Percentiles rank a stretch among this genome's conserved stretches.
These are phyloP conservation scores for Botrytis sinoallii DNA, from an alignment of 2,329 filamentous ascomycete species.

Conservation along the genomic window DNA sequence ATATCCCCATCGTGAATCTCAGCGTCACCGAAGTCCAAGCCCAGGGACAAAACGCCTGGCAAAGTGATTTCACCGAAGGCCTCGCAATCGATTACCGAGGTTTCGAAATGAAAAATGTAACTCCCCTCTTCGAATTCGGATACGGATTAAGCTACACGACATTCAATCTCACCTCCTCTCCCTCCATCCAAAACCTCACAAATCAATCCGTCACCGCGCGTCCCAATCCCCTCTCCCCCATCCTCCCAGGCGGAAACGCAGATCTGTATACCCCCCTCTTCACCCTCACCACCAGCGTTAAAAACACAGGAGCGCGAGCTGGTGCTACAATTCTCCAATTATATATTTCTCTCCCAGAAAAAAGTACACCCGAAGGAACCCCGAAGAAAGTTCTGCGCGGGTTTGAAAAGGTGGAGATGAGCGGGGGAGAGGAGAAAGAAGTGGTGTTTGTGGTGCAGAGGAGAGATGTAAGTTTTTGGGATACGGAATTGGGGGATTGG, in stretches of 20 bases:
- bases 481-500: slow-evolving; percentile 74
- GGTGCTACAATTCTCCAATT: slow-evolving; percentile 36
- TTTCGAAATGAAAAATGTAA: slow-evolving; percentile 58
- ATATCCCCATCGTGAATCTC: slow-evolving; percentile 47
- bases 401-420: slow-evolving; percentile 72
- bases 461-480: slow-evolving; percentile 84
- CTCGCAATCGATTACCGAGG: slow-evolving; percentile 75
- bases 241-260: slow-evolving; percentile 51
- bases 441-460: slow-evolving; percentile 70
- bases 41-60: slow-evolving; percentile 10
- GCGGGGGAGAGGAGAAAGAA: slow-evolving; percentile 59
- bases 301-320: slow-evolving; percentile 47
- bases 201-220: slow-evolving; percentile 20
- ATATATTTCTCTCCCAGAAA: slow-evolving; percentile 35
- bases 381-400: slow-evolving; percentile 64
- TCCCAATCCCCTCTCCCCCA: slow-evolving; percentile 37
- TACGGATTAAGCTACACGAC: slow-evolving; percentile 75
- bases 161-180: slow-evolving; percentile 50
- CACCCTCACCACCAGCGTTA: slow-evolving; percentile 46
- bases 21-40: slow-evolving; percentile 23
- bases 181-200: slow-evolving; percentile 35
- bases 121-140: slow-evolving; percentile 75
- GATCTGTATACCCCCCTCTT: slow-evolving; percentile 53
- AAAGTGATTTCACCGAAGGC: slow-evolving; percentile 71
- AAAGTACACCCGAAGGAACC: background rate